Evolutionary conservation across 768 basidiomycete genomes (phyloP), one percentile per base, ranked within the genome.

Genomic region (Rhizopogon rudus): DNA sequence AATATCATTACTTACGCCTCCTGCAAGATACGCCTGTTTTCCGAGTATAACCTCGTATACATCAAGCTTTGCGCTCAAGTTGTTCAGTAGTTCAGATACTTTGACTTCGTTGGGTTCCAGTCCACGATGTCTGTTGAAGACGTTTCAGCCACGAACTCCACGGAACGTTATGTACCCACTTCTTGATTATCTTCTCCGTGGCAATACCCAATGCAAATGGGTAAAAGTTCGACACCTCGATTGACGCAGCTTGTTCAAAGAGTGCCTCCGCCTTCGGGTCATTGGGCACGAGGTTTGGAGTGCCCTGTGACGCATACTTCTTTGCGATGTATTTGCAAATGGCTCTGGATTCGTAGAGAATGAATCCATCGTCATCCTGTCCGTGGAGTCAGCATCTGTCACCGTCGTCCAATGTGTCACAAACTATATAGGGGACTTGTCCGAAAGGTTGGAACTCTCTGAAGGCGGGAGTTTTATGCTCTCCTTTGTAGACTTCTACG

Each of bases 301-400:
- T 67, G 39, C 80, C 80, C 54, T 81, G 75, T 37, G 65, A 54
- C 16, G 74, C 63, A 62, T 80, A 82, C 67, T 84, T 83, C 28
- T 66, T 59, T 6, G 72, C 78, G 58, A 85, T 65, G 63, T 85
- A 86, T 14, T 78, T 75, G 50, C 62, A 68, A 59, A 85, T 83
- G 3, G 82, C 82, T 14, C 80, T 77, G 49, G 75, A 75, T 62
- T 83, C 82, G 62, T 74, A 84, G 13, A 87, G 57, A 52, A 77
- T 70, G 65, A 83, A 78, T 16, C 82, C 83, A 56, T 81, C 81
- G 48, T 84, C 82, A 46, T 81, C 75, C 75, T 76, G 20, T 6
- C 3, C 20, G 22, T 10, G 17, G 9, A 16, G 44, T 44, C 16
- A 50, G n/a, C 16, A 39, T 52, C 8, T 35, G 35, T 37, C 20